A percentile compares a stretch with the other conserved stretches of the same genome.
Evolutionary conservation across 139 green algal genomes (phyloP).

Genomic region (Pleodorina starrii): DNA sequence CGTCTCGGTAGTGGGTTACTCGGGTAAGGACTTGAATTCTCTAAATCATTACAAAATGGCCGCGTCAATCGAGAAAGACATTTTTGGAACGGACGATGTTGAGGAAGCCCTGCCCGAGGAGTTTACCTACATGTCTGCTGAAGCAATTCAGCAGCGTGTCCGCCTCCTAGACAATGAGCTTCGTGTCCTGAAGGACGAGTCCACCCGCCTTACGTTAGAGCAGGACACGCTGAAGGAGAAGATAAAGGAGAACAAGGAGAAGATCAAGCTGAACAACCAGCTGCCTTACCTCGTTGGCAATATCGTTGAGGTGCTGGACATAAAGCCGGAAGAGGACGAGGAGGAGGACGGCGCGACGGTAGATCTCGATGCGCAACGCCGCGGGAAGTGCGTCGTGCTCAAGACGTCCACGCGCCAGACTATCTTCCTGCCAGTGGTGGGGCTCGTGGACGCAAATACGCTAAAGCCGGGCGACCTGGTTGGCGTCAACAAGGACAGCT

Average conservation of each 20-base stretch:
- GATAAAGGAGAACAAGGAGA: slow-evolving; percentile 97
- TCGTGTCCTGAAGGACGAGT: slow-evolving; percentile 97
- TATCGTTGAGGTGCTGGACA: slow-evolving; percentile 97
- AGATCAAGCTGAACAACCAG: slow-evolving; percentile 99
- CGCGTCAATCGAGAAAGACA: slow-evolving; percentile 44
- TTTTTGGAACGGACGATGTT: slow-evolving; percentile 64
- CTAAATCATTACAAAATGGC: not conserved
- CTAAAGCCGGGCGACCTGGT: slow-evolving; percentile 95
- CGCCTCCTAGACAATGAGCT: slow-evolving; percentile 98
- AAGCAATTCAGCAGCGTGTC: slow-evolving; percentile 87
- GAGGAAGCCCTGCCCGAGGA: slow-evolving; percentile 87
- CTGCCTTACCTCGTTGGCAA: slow-evolving; percentile 99
- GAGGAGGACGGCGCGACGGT: slow-evolving; percentile 88
- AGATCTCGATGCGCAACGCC: slow-evolving; percentile 93
- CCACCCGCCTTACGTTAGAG: slow-evolving; percentile 89
- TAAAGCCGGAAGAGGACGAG: slow-evolving; percentile 93
- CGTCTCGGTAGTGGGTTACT: not conserved
- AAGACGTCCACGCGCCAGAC: slow-evolving; percentile 98
- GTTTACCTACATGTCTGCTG: slow-evolving; percentile 89
- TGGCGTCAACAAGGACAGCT: slow-evolving; percentile 99
- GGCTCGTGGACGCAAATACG: slow-evolving; percentile 92
- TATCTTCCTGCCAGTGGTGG: slow-evolving; percentile 98
- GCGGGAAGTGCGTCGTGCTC: slow-evolving; percentile 97
- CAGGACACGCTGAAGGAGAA: slow-evolving; percentile 80
- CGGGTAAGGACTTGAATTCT: not conserved